Percentiles rank a stretch among this genome's conserved stretches.
Conservation (phyloP, 2,329 filamentous ascomycete genomes). For the Penicillium occitanis region DNA sequence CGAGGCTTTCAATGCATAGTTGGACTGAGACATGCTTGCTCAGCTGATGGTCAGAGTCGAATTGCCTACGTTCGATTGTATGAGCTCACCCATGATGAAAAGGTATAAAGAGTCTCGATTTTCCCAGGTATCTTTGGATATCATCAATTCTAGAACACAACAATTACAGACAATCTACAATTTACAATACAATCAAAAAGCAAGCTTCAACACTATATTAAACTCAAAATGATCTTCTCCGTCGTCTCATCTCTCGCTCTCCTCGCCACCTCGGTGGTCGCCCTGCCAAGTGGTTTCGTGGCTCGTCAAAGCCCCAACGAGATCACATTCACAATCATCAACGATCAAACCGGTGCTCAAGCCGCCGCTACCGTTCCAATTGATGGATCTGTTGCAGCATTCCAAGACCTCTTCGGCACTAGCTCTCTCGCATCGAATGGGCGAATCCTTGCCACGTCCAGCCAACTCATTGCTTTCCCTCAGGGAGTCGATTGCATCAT, state of each 20-base stretch:
- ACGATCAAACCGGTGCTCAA: slow-evolving; percentile 13
- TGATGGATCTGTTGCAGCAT: neutral
- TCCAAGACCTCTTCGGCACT: slow-evolving; percentile 8
- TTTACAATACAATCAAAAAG: neutral
- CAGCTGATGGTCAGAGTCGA: neutral
- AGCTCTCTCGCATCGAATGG: slow-evolving; percentile 10
- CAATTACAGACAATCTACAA: neutral
- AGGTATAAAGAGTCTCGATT: neutral
- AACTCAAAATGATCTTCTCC: slow-evolving; percentile 17
- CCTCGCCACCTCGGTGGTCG: slow-evolving; percentile 12
- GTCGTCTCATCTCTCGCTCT: slow-evolving; percentile 9
- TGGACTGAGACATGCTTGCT: neutral
- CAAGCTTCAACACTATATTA: neutral
- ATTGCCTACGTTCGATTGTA: neutral
- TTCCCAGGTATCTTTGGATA: neutral
- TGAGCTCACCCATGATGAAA: neutral
- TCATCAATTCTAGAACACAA: neutral
- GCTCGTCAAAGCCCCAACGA: slow-evolving; percentile 4
- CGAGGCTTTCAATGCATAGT: neutral
- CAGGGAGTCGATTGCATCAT: slow-evolving; percentile 9
- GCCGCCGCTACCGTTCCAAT: slow-evolving; percentile 8
- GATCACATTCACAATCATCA: slow-evolving; percentile 16
- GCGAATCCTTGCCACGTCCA: slow-evolving; percentile 4
- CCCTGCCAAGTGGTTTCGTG: slow-evolving; percentile 3
- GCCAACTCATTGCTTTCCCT: slow-evolving; percentile 15